These are phyloP conservation scores for Lipomyces sp. DNA, from an alignment of 805 yeast species.

Conservation along the genomic window DNA sequence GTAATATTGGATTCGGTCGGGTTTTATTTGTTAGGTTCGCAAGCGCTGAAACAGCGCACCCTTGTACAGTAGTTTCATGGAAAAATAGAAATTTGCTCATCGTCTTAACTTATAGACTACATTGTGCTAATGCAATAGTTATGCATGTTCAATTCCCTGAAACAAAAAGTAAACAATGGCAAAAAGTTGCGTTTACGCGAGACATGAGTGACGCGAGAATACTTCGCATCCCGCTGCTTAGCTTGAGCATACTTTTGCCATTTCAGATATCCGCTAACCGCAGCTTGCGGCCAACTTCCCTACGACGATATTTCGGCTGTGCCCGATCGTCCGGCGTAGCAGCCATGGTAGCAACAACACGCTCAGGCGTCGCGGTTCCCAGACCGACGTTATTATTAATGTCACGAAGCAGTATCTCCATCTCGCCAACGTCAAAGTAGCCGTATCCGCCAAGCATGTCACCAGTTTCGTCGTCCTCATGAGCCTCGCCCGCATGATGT, in stretches of 20 bases:
- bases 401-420: conserved; percentile 64
- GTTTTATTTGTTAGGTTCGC: not conserved
- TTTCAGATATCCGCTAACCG: conserved; percentile 65
- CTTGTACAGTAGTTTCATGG: not conserved
- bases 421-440: conserved; percentile 76
- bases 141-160: not conserved
- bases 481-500: conserved; percentile 18
- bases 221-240: not conserved
- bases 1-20: not conserved
- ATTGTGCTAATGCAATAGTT: not conserved
- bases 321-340: not conserved
- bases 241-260: not conserved
- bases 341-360: not conserved
- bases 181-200: no score
- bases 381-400: conserved; percentile 47
- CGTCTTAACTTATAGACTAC: not conserved
- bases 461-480: conserved; percentile 43
- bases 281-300: conserved; percentile 69
- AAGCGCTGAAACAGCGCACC: not conserved
- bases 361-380: conserved; percentile 13
- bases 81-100: not conserved
- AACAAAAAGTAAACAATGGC: not conserved
- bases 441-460: conserved; percentile 81
- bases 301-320: conserved; percentile 42
- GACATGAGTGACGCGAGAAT: no score